Evolutionary conservation across 371 early-diverging fungal genomes (phyloP).

Genomic region (Dipsacomyces acuminosporus): DNA sequence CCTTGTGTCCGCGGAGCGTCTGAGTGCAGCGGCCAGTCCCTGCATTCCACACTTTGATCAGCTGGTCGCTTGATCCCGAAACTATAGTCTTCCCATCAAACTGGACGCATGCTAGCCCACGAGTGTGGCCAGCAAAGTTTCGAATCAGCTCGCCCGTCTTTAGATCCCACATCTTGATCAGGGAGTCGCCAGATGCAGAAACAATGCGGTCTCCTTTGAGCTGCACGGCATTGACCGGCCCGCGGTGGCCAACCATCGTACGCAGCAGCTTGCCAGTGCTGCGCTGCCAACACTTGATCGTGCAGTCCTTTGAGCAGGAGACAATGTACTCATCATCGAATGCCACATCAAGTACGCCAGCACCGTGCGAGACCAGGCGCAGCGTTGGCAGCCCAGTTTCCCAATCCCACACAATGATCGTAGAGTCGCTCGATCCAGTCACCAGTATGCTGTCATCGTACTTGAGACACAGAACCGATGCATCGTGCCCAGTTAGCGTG

Average conservation of each 20-base stretch:
- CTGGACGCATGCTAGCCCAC: slow-evolving; percentile 91
- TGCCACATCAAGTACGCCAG: slow-evolving; percentile 73
- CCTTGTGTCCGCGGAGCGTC: slow-evolving; percentile 80
- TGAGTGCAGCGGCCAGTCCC: slow-evolving; percentile 68
- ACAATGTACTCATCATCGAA: slow-evolving; percentile 72
- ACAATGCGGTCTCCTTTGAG: slow-evolving; percentile 61
- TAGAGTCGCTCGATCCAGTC: slow-evolving; percentile 87
- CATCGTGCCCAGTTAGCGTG: slow-evolving; percentile 78
- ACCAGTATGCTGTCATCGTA: slow-evolving; percentile 75
- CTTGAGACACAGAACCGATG: slow-evolving; percentile 87
- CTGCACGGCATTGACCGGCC: slow-evolving; percentile 86
- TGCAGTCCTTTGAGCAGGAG: slow-evolving; percentile 88
- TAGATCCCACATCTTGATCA: slow-evolving; percentile 84
- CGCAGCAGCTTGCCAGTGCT: slow-evolving; percentile 54
- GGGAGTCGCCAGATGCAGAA: slow-evolving; percentile 82
- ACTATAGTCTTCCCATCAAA: slow-evolving; percentile 86
- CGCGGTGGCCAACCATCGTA: slow-evolving; percentile 73
- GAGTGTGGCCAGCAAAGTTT: slow-evolving; percentile 67
- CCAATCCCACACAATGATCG: slow-evolving; percentile 85
- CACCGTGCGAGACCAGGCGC: slow-evolving; percentile 64
- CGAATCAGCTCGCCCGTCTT: slow-evolving; percentile 61
- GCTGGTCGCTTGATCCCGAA: slow-evolving; percentile 90
- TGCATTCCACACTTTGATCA: slow-evolving; percentile 93
- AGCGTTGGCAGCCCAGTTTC: slow-evolving; percentile 40
- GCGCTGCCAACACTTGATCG: slow-evolving; percentile 76